Evolutionary conservation across 352 stramenopile genomes (phyloP).

Genomic region (Phytophthora tubulina): DNA sequence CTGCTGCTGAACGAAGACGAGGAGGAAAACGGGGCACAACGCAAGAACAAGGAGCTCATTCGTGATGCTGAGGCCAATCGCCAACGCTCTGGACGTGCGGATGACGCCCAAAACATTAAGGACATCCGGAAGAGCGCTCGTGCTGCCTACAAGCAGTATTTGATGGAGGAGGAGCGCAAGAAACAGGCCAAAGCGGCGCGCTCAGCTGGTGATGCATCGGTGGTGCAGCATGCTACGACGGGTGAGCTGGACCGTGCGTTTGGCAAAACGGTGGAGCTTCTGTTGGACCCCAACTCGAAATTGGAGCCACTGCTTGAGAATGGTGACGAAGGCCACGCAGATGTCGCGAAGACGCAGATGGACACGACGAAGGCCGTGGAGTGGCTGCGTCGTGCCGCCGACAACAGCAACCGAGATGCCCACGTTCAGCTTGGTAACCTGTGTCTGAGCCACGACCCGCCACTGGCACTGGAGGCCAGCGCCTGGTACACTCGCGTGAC

Average conservation of each 20-base stretch:
- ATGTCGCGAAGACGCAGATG: slow-evolving; percentile 38
- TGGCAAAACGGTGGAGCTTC: slow-evolving; percentile 72
- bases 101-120: slow-evolving; percentile 73
- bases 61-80: slow-evolving; percentile 80
- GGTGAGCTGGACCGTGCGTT: slow-evolving; percentile 74
- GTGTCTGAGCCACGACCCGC: slow-evolving; percentile 80
- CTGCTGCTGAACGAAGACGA: slow-evolving; percentile 67
- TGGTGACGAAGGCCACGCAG: slow-evolving; percentile 18
- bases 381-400: slow-evolving; percentile 83
- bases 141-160: slow-evolving; percentile 79
- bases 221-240: slow-evolving; percentile 74
- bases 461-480: slow-evolving; percentile 71
- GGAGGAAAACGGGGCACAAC: slow-evolving; percentile 43
- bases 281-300: slow-evolving; percentile 69
- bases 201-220: slow-evolving; percentile 9
- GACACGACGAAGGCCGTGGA: slow-evolving; percentile 80
- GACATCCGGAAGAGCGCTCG: slow-evolving; percentile 84
- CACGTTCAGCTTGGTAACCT: slow-evolving; percentile 86
- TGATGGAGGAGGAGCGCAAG: slow-evolving; percentile 57
- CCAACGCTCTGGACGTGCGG: slow-evolving; percentile 46
- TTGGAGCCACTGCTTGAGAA: slow-evolving; percentile 55
- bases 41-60: slow-evolving; percentile 55
- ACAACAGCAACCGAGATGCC: slow-evolving; percentile 81
- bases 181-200: slow-evolving; percentile 35
- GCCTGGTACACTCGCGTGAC: slow-evolving; percentile 81